Percentiles rank a stretch among this genome's conserved stretches.
phyloP scores from a whole-genome alignment of 495 filamentous ascomycete genomes.

The Xylaria scruposa region DNA sequence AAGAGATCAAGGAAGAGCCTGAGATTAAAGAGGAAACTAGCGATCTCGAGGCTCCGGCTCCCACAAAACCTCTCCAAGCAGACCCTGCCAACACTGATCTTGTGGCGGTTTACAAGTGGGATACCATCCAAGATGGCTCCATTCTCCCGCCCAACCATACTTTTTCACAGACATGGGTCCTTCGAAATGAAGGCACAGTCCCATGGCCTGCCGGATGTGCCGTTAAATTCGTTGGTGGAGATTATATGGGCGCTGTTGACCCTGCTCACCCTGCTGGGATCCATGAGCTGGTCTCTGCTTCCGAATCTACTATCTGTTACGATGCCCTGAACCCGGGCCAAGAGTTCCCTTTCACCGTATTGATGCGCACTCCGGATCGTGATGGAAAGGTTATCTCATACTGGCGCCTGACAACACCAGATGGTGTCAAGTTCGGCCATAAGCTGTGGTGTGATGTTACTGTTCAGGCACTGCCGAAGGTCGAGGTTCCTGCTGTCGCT shows the following conservation, averaged over 20 bases:
- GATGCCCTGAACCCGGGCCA: slow-evolving; percentile 73
- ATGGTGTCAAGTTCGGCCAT: slow-evolving; percentile 86
- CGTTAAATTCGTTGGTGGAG: slow-evolving; percentile 90
- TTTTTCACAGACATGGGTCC: slow-evolving; percentile 91
- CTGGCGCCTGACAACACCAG: slow-evolving; percentile 88
- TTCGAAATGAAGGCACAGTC: slow-evolving; percentile 79
- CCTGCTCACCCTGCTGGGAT: slow-evolving; percentile 75
- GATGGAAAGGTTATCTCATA: slow-evolving; percentile 83
- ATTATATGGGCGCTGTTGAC: slow-evolving; percentile 92
- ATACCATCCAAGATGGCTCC: slow-evolving; percentile 81
- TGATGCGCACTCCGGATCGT: slow-evolving; percentile 77
- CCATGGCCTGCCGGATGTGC: slow-evolving; percentile 89
- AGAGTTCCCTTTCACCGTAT: slow-evolving; percentile 79
- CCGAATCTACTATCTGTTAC: slow-evolving; percentile 80
- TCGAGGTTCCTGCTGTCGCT: slow-evolving; percentile 30
- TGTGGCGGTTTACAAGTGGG: slow-evolving; percentile 78
- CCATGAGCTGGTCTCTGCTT: slow-evolving; percentile 71
- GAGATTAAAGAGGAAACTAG: slow-evolving; percentile 40
- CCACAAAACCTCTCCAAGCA: slow-evolving; percentile 11
- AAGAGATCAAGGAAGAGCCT: slow-evolving; percentile 34
- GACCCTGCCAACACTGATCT: slow-evolving; percentile 49
- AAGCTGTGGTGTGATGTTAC: slow-evolving; percentile 93
- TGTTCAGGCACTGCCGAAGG: slow-evolving; percentile 54
- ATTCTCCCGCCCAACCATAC: slow-evolving; percentile 66
- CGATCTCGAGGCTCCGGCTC: neutral